phyloP scores from a whole-genome alignment of 371 early-diverging fungal genomes.

The Mortierella sp. region DNA sequence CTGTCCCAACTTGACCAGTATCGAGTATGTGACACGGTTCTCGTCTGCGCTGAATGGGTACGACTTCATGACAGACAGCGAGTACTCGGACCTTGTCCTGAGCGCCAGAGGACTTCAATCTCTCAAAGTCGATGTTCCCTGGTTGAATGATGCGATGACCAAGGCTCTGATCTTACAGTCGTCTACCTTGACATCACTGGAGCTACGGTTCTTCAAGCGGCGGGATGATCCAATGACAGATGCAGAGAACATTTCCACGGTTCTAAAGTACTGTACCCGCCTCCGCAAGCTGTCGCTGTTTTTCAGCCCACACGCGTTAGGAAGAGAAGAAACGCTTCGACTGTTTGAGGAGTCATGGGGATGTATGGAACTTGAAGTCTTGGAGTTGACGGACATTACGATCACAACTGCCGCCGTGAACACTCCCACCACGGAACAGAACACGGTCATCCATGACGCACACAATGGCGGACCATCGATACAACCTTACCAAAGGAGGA shows the following conservation, averaged over 20 bases:
- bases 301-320: constrained; percentile 24
- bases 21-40: constrained; percentile 35
- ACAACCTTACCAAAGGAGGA: constrained; percentile 25
- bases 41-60: constrained; percentile 15
- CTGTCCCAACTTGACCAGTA: constrained; percentile 18
- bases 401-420: background rate
- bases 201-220: constrained; percentile 21
- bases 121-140: constrained; percentile 39
- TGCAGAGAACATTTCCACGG: constrained; percentile 16
- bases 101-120: constrained; percentile 1
- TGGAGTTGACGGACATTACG: constrained; percentile 26
- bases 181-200: constrained; percentile 9
- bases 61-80: constrained; percentile 32
- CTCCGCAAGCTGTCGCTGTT: constrained; percentile 15
- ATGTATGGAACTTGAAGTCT: constrained; percentile 21
- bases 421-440: too few relatives aligned
- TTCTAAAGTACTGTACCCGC: constrained; percentile 18
- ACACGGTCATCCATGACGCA: background rate
- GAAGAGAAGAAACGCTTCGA: constrained; percentile 25
- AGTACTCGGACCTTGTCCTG: constrained; percentile 30
- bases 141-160: constrained; percentile 25
- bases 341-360: constrained; percentile 33
- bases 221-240: constrained; percentile 19
- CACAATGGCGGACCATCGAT: constrained; percentile 1
- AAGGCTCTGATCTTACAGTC: constrained; percentile 25